Evolutionary conservation across 805 yeast genomes (phyloP).

Genomic region (Wickerhamiella occidentalis): DNA sequence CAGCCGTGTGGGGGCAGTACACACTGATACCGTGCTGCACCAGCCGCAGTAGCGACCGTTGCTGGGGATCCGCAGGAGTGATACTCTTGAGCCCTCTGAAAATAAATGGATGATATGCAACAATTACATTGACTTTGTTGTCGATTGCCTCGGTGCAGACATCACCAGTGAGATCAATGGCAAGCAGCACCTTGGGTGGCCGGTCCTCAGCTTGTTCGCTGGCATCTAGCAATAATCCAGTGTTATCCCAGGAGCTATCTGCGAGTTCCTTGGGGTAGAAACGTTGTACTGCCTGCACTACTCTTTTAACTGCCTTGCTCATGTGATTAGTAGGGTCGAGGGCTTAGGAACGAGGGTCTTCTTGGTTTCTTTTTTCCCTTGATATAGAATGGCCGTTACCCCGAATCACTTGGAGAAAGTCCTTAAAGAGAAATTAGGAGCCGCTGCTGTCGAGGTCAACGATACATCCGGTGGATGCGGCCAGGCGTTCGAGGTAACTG

Average conservation of each 20-base stretch:
- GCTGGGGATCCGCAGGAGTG: slow-evolving; percentile 65
- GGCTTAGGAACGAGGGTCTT: neutral
- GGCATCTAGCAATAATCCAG: slow-evolving; percentile 77
- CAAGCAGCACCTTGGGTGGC: slow-evolving; percentile 38
- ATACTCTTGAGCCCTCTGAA: slow-evolving; percentile 76
- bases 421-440: slow-evolving; percentile 46
- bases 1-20: slow-evolving; percentile 91
- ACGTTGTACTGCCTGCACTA: slow-evolving; percentile 38
- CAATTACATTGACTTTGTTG: slow-evolving; percentile 41
- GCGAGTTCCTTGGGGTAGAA: slow-evolving; percentile 75
- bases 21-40: slow-evolving; percentile 74
- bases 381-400: slow-evolving; percentile 12
- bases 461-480: slow-evolving; percentile 94
- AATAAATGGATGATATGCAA: slow-evolving; percentile 92
- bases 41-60: slow-evolving; percentile 56
- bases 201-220: slow-evolving; percentile 22
- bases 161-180: slow-evolving; percentile 71
- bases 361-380: neutral
- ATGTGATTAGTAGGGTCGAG: neutral
- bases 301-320: slow-evolving; percentile 12
- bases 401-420: slow-evolving; percentile 15
- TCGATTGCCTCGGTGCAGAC: slow-evolving; percentile 80
- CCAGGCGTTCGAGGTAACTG: slow-evolving; percentile 88
- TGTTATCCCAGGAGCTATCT: slow-evolving; percentile 88
- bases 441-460: slow-evolving; percentile 55